These are phyloP conservation scores for Phytophthora palmivora DNA, from an alignment of 352 stramenopile species.

Conservation along the genomic window DNA sequence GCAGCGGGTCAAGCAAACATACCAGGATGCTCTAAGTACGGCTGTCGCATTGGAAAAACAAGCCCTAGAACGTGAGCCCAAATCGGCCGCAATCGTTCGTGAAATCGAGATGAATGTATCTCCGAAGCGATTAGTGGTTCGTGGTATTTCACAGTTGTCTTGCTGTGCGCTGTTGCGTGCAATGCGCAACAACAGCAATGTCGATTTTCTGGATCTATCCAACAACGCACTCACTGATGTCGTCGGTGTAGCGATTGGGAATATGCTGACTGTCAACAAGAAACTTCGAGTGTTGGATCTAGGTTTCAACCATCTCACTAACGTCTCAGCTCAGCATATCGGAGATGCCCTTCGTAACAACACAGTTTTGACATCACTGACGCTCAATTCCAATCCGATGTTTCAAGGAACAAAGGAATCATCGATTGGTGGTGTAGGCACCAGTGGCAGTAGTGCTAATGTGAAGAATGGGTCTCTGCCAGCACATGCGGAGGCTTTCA, in stretches of 20 bases:
- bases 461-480: not conserved
- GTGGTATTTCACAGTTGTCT: constrained; percentile 50
- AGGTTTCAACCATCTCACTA: constrained; percentile 64
- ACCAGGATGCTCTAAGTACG: constrained; percentile 45
- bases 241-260: constrained; percentile 45
- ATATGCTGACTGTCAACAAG: constrained; percentile 70
- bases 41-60: constrained; percentile 47
- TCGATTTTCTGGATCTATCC: constrained; percentile 62
- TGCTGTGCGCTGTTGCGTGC: constrained; percentile 65
- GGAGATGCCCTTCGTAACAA: constrained; percentile 53
- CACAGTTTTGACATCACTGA: constrained; percentile 55
- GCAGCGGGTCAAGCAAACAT: constrained; percentile 57
- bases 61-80: constrained; percentile 51
- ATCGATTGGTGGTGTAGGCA: constrained; percentile 15
- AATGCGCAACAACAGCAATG: constrained; percentile 66
- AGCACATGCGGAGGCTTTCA: constrained; percentile 49
- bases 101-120: constrained; percentile 62
- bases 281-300: constrained; percentile 58
- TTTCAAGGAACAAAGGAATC: constrained; percentile 41
- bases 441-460: constrained; percentile 13
- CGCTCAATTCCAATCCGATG: constrained; percentile 68
- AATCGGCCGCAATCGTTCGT: constrained; percentile 53
- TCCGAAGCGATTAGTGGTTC: constrained; percentile 56
- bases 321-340: constrained; percentile 39
- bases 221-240: constrained; percentile 63